Percentiles rank a stretch among this genome's conserved stretches.
Evolutionary conservation across 306 rosid genomes (phyloP).

Genomic region (Inga oerstediana): DNA sequence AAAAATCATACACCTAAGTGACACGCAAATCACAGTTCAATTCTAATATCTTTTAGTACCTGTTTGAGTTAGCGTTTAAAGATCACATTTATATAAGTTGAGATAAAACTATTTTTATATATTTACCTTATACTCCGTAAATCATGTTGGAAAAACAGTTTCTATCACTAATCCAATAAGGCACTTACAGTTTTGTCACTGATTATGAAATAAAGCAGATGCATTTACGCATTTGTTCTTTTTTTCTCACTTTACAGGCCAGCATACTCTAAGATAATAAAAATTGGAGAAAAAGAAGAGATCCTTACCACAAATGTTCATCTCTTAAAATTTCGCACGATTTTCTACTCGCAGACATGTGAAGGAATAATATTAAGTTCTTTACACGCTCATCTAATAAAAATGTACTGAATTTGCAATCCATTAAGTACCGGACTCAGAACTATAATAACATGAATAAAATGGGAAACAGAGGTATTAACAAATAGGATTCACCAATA

Average conservation of each 20-base stretch:
- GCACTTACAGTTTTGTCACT: background rate
- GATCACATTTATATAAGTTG: no score
- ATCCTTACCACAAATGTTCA: background rate
- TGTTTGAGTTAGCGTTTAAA: no score
- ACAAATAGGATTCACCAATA: conserved; percentile 55
- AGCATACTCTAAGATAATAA: background rate
- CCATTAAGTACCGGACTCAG: background rate
- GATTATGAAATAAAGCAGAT: background rate
- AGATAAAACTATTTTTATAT: no score
- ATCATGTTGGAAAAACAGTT: no score
- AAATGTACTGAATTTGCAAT: conserved; percentile 20
- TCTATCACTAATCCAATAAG: no score
- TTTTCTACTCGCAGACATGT: background rate
- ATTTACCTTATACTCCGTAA: no score
- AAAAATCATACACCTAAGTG: background rate
- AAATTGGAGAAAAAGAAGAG: background rate
- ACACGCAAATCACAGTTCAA: background rate
- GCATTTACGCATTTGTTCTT: background rate
- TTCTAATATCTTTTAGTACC: background rate
- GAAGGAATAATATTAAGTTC: conserved; percentile 16
- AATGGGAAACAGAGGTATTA: background rate
- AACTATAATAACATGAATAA: background rate
- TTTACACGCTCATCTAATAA: background rate
- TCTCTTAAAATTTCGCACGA: background rate
- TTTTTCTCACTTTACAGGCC: background rate